Conservation (phyloP, 129 eudicot species). For the Saposhnikovia divaricata region DNA sequence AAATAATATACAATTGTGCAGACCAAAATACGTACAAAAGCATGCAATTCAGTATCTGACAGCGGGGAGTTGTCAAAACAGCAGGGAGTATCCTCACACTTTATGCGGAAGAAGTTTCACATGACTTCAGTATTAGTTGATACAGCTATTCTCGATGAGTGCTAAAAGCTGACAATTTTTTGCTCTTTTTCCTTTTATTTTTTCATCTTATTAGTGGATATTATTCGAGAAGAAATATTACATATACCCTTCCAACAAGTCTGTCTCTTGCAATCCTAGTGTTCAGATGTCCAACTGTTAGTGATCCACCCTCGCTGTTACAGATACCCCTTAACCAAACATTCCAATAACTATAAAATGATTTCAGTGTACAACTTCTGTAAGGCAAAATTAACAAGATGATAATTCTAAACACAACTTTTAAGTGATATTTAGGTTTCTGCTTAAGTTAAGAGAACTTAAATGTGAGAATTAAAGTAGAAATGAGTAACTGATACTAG, state of each 20-base stretch:
- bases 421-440: background rate
- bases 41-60: background rate
- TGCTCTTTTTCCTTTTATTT: background rate
- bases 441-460: background rate
- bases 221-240: background rate
- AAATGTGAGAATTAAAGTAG: background rate
- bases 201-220: background rate
- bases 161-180: background rate
- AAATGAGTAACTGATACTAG: background rate
- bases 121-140: background rate
- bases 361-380: background rate
- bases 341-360: background rate
- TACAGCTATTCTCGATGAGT: background rate
- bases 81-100: background rate
- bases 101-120: background rate
- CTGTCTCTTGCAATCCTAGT: background rate
- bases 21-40: too few species aligned
- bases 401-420: background rate
- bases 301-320: background rate
- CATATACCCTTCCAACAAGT: background rate
- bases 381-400: background rate
- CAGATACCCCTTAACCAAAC: background rate
- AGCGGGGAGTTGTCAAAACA: background rate
- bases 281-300: background rate
- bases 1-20: too few species aligned